A percentile compares a stretch with the other conserved stretches of the same genome.
Evolutionary conservation across 1,284 basidiomycete genomes (phyloP).

Genomic region (Ustilago hordei): DNA sequence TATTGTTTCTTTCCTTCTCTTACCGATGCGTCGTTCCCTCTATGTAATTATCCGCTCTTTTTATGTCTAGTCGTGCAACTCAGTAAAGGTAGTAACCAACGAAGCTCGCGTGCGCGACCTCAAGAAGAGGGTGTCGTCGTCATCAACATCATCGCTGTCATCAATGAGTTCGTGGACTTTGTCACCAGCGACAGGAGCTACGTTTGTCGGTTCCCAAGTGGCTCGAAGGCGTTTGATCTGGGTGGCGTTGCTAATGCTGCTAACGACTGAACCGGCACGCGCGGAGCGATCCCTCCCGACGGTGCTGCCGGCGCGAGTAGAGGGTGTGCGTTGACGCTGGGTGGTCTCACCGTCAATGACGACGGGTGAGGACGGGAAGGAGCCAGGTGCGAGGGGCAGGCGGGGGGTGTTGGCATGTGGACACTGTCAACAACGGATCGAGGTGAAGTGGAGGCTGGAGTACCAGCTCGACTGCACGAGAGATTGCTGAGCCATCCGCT

Average conservation of each 20-base stretch:
- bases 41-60: not conserved
- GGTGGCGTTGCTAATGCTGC: not conserved
- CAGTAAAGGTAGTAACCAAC: not conserved
- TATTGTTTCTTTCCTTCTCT: not conserved
- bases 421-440: not conserved
- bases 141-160: not conserved
- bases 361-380: conserved; percentile 2
- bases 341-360: conserved; percentile 10
- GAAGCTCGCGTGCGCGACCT: not conserved
- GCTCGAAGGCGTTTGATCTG: not conserved
- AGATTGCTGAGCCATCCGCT: not conserved
- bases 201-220: not conserved
- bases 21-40: not conserved
- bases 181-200: not conserved
- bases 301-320: conserved; percentile 5
- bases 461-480: not conserved
- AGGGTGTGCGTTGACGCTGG: not conserved
- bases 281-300: not conserved
- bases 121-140: not conserved
- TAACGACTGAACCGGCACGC: conserved; percentile 2
- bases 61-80: not conserved
- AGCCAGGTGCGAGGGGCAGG: not conserved
- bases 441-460: not conserved
- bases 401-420: conserved; percentile 9
- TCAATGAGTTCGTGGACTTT: not conserved